A percentile compares a stretch with the other conserved stretches of the same genome.
These are phyloP conservation scores for Pythium aquatile DNA, from an alignment of 352 stramenopile species.

Conservation along the genomic window DNA sequence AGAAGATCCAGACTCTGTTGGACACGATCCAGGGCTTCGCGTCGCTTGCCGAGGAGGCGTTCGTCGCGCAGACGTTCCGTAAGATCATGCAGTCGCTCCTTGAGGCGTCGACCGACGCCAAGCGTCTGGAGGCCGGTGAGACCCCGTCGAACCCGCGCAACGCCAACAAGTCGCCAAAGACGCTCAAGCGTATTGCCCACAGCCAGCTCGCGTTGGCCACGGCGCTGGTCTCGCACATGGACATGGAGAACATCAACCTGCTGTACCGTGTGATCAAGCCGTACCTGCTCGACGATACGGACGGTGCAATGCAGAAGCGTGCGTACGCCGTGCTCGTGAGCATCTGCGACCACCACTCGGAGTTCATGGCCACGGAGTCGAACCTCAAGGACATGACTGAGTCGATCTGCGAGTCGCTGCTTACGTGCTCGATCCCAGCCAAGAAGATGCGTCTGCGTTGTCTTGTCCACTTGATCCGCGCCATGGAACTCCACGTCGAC, in stretches of 20 bases:
- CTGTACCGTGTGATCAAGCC: conserved; percentile 89
- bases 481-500: conserved; percentile 64
- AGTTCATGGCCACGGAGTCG: conserved; percentile 70
- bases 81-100: conserved; percentile 90
- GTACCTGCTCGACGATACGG: conserved; percentile 83
- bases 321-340: conserved; percentile 83
- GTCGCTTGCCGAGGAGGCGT: conserved; percentile 57
- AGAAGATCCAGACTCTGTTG: conserved; percentile 66
- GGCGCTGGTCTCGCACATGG: conserved; percentile 75
- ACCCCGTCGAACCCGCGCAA: conserved; percentile 28
- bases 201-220: conserved; percentile 78
- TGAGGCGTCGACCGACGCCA: conserved; percentile 77
- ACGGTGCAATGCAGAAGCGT: conserved; percentile 87
- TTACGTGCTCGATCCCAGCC: conserved; percentile 93
- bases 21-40: conserved; percentile 85
- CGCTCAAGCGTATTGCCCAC: conserved; percentile 67
- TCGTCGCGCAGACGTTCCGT: conserved; percentile 77
- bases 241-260: conserved; percentile 69
- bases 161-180: conserved; percentile 39
- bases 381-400: conserved; percentile 92
- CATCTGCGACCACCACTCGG: conserved; percentile 84
- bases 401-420: conserved; percentile 92
- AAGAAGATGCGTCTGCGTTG: conserved; percentile 95
- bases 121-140: conserved; percentile 51
- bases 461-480: conserved; percentile 75